These are phyloP conservation scores for Diaporthe sp. DNA, from an alignment of 2,329 filamentous ascomycete genomes.

Conservation along the genomic window DNA sequence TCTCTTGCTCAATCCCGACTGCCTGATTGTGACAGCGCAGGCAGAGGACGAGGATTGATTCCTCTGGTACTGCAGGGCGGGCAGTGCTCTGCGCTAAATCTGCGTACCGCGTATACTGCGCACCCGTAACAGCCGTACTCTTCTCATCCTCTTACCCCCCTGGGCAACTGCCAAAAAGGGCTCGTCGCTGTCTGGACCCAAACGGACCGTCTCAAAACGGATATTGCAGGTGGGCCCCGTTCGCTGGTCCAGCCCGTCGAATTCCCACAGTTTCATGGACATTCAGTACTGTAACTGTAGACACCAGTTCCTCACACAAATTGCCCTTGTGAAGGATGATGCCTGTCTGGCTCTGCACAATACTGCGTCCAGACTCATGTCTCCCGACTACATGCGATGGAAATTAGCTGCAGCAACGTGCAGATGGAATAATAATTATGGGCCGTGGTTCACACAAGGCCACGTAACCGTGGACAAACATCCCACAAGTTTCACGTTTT, in stretches of 20 bases:
- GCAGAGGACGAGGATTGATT: background rate
- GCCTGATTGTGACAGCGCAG: conserved; percentile 4
- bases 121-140: background rate
- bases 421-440: conserved; percentile 20
- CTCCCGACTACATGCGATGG: background rate
- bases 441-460: conserved; percentile 18
- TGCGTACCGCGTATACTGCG: background rate
- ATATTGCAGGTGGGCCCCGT: background rate
- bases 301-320: conserved; percentile 15
- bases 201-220: conserved; percentile 26
- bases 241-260: background rate
- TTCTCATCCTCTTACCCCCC: too few relatives aligned
- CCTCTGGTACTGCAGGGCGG: background rate
- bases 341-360: conserved; percentile 30
- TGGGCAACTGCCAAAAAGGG: conserved; percentile 8
- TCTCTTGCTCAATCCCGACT: conserved; percentile 9
- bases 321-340: conserved; percentile 35
- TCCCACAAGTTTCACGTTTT: conserved; percentile 38
- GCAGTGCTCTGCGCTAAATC: background rate
- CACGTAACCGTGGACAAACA: conserved; percentile 22
- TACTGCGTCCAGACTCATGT: conserved; percentile 22
- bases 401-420: background rate
- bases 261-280: conserved; percentile 10
- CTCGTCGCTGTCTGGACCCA: conserved; percentile 4
- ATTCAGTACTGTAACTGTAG: conserved; percentile 26